Base-by-base conservation (phyloP, 2,329 filamentous ascomycete species). In the Fusarium cyanostomum region DNA sequence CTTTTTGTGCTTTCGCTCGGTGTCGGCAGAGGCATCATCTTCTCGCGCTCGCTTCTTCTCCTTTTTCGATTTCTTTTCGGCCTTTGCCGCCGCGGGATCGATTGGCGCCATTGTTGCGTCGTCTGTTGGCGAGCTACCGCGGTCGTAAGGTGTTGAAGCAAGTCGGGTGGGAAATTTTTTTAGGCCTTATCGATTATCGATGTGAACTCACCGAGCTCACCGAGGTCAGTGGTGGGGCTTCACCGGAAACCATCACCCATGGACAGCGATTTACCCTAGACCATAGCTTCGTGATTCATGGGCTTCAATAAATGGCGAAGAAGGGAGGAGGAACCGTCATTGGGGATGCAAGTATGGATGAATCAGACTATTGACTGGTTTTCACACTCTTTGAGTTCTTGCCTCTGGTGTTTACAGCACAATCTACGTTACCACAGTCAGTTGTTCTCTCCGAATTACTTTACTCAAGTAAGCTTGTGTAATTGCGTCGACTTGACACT, bases 1-100 rank as follows among this genome's bases (percentile, higher is more conserved):
- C 58, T 81, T 82, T 66, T 84, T 84, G 67, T 81, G 76, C 71
- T 80, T 82, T 68, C 79, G 79, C 58, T 82, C 80, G 31, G 72
- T 70, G 42, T 77, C 75, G 35, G 73, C 75, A 8, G 64, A 55
- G 16, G 66, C 68, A 34, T 82, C 79, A 24, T 82, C 80, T 44
- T 82, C 80, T 38, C 80, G 73, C 7, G 74, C 70, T 38, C 80
- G 78, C 74, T 82, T 82, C 73, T 81, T 81, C 41, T 80, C 73
- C 56, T 77, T 79, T 48, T 76, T 79, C 46, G 69, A 68, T 61
- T 79, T 79, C 70, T 79, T 80, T 7, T 80, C 78, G 21, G 73
- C 57, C 61, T 74, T 79, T 21, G 68, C 50, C 26, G 69, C 59
- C 48, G 61, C 68, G 45, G 71, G 66, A 51, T 74, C 73, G 42